phyloP scores from a whole-genome alignment of 139 green algal species.

The Tetraselmis striata region DNA sequence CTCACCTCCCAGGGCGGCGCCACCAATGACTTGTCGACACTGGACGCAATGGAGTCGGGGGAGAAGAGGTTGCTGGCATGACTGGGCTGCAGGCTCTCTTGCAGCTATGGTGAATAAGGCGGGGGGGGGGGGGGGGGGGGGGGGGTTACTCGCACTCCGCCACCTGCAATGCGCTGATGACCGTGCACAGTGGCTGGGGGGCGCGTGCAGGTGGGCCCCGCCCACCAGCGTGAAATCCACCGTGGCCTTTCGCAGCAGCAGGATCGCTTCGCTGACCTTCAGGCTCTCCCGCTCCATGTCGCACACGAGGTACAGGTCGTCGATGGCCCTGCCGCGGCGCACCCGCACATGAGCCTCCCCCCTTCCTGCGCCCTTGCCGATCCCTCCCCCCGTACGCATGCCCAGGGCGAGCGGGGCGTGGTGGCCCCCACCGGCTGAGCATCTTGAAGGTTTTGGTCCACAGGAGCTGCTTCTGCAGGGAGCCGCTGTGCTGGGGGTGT shows the following conservation, averaged over 20 bases:
- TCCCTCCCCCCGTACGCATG: no score
- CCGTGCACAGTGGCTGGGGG: not conserved
- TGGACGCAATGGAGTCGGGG: not conserved
- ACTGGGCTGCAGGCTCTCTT: not conserved
- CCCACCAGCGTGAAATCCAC: not conserved
- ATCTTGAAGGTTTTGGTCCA: not conserved
- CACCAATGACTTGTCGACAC: not conserved
- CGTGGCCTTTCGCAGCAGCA: not conserved
- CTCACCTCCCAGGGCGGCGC: not conserved
- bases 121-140: no score
- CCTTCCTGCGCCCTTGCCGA: no score
- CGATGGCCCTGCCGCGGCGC: not conserved
- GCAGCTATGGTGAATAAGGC: no score
- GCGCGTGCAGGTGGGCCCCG: not conserved
- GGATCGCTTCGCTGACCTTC: not conserved
- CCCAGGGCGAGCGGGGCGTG: no score
- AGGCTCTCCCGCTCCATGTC: not conserved
- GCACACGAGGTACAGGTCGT: not conserved
- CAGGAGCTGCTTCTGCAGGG: not conserved
- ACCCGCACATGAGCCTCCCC: no score
- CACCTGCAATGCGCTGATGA: no score
- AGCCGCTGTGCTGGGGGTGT: not conserved
- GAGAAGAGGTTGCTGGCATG: not conserved
- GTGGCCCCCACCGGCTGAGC: not conserved
- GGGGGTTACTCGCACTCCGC: no score